A percentile compares a stretch with the other conserved stretches of the same genome.
phyloP scores from a whole-genome alignment of 2,329 filamentous ascomycete genomes.

The Rhinocladiella mackenziei region DNA sequence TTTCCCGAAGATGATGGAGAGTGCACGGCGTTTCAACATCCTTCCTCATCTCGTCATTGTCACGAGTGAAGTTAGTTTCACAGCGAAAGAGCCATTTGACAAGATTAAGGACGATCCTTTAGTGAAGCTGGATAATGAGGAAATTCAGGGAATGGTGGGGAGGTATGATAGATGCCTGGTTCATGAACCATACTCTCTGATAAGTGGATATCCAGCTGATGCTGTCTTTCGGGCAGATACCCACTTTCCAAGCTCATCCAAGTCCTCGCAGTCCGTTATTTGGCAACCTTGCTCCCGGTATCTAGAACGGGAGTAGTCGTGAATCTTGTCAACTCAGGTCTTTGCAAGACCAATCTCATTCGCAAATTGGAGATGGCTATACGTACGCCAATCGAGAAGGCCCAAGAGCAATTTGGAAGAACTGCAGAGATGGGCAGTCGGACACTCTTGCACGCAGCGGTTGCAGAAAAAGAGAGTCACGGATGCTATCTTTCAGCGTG shows the following conservation, averaged over 20 bases:
- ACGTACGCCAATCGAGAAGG: conserved; percentile 27
- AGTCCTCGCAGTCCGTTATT: conserved; percentile 6
- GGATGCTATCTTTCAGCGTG: conserved; percentile 15
- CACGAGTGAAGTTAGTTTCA: conserved; percentile 24
- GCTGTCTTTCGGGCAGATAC: too few species aligned
- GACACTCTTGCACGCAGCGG: conserved; percentile 33
- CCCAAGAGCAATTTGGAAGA: conserved; percentile 28
- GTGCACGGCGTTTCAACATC: conserved; percentile 26
- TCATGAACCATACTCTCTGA: too few species aligned
- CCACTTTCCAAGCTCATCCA: conserved; percentile 30
- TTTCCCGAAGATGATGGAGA: conserved; percentile 19
- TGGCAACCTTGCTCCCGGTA: conserved; percentile 8
- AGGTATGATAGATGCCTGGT: too few species aligned
- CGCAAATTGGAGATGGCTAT: conserved; percentile 21
- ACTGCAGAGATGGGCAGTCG: conserved; percentile 34
- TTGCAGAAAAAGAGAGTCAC: conserved; percentile 32
- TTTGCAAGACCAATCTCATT: conserved; percentile 31
- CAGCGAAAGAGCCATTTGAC: conserved; percentile 19
- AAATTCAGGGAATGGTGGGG: too few species aligned
- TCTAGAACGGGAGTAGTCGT: conserved; percentile 29
- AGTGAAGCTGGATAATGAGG: conserved; percentile 21
- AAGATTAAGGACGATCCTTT: conserved; percentile 29
- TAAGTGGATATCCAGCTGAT: too few species aligned
- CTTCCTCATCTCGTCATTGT: conserved; percentile 23
- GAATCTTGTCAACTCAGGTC: conserved; percentile 35